These are phyloP conservation scores for Mesembryanthemum crystallinum DNA, from an alignment of 148 eudicot genomes.

Conservation along the genomic window DNA sequence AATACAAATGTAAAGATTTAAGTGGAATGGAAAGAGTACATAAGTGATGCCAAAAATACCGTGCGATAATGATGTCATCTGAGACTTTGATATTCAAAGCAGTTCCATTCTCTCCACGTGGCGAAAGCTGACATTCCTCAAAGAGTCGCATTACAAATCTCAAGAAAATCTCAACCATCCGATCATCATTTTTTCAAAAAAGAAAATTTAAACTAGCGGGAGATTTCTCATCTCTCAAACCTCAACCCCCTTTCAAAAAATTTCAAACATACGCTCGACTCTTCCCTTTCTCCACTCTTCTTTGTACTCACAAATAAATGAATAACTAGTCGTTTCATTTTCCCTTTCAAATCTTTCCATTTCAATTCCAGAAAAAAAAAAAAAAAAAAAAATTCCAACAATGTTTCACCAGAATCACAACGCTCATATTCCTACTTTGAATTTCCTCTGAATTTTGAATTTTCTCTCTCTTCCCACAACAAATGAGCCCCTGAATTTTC, in stretches of 20 bases:
- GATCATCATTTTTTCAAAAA: background rate
- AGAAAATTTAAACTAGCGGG: conserved; percentile 1
- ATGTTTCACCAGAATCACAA: background rate
- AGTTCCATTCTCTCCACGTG: conserved; percentile 11
- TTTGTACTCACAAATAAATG: too few species aligned
- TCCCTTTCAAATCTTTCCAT: background rate
- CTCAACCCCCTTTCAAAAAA: background rate
- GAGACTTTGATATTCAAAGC: too few species aligned
- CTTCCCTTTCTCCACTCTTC: too few species aligned
- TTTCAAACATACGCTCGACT: background rate
- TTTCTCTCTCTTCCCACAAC: background rate
- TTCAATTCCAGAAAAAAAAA: background rate
- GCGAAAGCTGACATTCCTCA: conserved; percentile 7
- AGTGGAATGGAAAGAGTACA: too few species aligned
- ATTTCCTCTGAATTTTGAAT: background rate
- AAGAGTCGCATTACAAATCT: background rate
- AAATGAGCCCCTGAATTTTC: background rate
- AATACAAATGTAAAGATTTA: too few species aligned
- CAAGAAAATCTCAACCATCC: conserved; percentile 2
- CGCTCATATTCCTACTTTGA: too few species aligned
- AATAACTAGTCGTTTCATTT: background rate
- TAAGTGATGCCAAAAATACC: too few species aligned
- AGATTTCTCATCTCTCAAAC: background rate
- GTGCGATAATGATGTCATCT: too few species aligned
- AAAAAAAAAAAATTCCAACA: background rate